phyloP scores from a whole-genome alignment of 148 eudicot species.

The Polygonum aviculare region DNA sequence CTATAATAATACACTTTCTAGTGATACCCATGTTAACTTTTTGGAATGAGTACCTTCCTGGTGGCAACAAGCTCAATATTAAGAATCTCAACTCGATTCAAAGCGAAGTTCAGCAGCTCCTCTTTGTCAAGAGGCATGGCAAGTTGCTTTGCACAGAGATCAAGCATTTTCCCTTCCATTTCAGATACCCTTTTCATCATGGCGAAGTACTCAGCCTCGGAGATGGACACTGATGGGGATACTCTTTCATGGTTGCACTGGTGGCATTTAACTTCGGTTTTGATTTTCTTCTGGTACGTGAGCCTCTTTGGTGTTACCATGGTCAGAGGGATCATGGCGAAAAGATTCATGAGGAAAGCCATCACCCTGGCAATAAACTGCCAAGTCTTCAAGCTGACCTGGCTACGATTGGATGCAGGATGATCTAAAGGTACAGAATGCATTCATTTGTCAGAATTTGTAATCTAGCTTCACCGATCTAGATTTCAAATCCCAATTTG shows the following conservation, averaged over 20 bases:
- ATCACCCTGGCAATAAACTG: background rate
- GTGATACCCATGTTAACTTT: constrained; percentile 11
- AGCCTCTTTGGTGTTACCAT: background rate
- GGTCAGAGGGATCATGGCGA: background rate
- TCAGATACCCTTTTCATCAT: constrained; percentile 82
- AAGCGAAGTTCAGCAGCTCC: constrained; percentile 63
- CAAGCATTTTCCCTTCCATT: constrained; percentile 67
- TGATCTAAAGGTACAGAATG: background rate
- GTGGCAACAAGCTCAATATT: constrained; percentile 67
- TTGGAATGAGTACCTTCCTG: constrained; percentile 40
- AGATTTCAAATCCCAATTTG: too few relatives aligned
- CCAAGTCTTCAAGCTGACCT: background rate
- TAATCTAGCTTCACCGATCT: too few relatives aligned
- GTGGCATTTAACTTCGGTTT: background rate
- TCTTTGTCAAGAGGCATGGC: constrained; percentile 79
- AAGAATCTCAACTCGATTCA: constrained; percentile 51
- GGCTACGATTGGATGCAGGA: background rate
- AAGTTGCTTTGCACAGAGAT: constrained; percentile 39
- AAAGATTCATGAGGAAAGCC: background rate
- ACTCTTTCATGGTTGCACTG: constrained; percentile 18
- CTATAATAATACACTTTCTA: too few relatives aligned
- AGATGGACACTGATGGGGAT: constrained; percentile 29
- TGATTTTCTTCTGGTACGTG: background rate
- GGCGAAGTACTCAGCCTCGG: constrained; percentile 46
- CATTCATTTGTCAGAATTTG: background rate